Percentiles rank a stretch among this genome's conserved stretches.
Conservation (phyloP, 2,329 filamentous ascomycete species). For the Curvularia verruculosa region DNA sequence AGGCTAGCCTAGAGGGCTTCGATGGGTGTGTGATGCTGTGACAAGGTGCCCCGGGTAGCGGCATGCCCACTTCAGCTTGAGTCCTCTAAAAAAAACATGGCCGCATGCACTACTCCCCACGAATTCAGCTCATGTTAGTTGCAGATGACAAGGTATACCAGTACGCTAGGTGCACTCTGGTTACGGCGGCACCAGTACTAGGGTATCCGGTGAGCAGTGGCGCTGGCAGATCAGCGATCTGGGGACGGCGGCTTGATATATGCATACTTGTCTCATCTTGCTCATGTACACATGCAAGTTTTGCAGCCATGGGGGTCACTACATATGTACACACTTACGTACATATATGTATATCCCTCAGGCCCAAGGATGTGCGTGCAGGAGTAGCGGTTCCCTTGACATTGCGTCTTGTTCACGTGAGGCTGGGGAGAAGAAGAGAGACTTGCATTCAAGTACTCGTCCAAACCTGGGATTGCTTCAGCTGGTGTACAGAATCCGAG, state of each 20-base stretch:
- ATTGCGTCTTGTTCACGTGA: not conserved
- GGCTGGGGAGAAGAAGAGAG: not conserved
- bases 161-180: not conserved
- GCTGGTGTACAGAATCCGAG: conserved; percentile 19
- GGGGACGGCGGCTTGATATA: not conserved
- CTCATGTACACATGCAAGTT: not conserved
- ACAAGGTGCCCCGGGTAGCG: too few species aligned
- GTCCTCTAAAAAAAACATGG: not conserved
- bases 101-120: not conserved
- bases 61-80: not conserved
- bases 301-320: not conserved
- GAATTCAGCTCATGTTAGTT: too few species aligned
- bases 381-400: not conserved
- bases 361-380: conserved; percentile 1
- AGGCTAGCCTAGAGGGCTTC: too few species aligned
- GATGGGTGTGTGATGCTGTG: not conserved
- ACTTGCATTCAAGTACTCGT: conserved; percentile 2
- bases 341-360: not conserved
- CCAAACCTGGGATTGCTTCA: not conserved
- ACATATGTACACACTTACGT: too few species aligned
- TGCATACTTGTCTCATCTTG: not conserved
- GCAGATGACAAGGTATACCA: not conserved
- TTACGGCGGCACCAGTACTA: not conserved
- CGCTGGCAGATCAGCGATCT: conserved; percentile 1
- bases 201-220: not conserved